Evolutionary conservation across 2,329 filamentous ascomycete species (phyloP).

Genomic region (Fusarium globosum): DNA sequence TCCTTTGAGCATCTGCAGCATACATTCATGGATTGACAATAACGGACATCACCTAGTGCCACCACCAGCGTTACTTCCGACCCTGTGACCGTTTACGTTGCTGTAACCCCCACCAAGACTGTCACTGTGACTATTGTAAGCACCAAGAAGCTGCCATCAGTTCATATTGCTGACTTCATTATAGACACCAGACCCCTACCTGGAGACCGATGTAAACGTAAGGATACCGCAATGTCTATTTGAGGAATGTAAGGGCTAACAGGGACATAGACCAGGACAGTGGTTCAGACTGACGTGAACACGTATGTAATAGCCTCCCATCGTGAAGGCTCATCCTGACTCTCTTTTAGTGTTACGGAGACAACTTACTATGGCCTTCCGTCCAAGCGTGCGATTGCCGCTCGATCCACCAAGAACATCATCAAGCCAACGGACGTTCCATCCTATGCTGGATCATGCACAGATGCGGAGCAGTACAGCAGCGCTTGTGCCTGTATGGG

Average conservation of each 20-base stretch:
- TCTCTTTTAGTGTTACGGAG: background rate
- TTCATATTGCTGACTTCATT: background rate
- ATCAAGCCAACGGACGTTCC: background rate
- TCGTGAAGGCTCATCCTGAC: rapidly evolving
- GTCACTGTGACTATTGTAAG: background rate
- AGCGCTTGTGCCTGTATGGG: background rate
- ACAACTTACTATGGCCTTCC: background rate
- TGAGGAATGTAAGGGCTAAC: rapidly evolving
- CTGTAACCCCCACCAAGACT: background rate
- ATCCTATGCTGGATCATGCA: background rate
- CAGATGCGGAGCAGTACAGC: background rate
- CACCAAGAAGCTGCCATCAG: rapidly evolving
- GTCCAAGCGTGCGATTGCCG: background rate
- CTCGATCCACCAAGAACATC: background rate
- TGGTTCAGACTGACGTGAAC: background rate
- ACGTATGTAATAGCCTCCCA: rapidly evolving
- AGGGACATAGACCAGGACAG: background rate
- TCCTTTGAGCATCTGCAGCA: rapidly evolving
- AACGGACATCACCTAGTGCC: background rate
- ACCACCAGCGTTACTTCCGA: background rate
- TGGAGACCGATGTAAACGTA: background rate
- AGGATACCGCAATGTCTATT: rapidly evolving
- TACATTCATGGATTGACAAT: too few species aligned
- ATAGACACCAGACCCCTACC: background rate
- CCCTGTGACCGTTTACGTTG: background rate